Evolutionary conservation across 225 moss, liverwort and hornwort genomes (phyloP), one percentile per base, ranked within the genome.

Genomic region (Physcomitrium patens): DNA sequence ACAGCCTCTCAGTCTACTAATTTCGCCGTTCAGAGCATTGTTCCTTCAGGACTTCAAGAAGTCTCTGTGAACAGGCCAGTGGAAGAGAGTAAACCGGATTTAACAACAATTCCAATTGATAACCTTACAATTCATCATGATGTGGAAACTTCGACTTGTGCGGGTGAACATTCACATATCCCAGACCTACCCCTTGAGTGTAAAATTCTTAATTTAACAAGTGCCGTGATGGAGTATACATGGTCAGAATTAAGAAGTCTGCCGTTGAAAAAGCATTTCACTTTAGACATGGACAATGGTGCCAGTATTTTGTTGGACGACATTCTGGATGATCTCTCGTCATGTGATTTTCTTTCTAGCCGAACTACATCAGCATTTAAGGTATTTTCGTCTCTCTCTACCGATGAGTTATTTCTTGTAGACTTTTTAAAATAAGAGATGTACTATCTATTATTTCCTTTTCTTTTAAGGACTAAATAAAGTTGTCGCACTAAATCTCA

Each of bases 341-440:
- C 82, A 27, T 88, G 82, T 54, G 82, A 85, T 65, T 72, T 67
- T 68, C 67, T 88, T 9, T 88, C 80, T 11, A 83, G 78, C 80
- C 82, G 68, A 80, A 70, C 43, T 70, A 69, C 75, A 23, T 71
- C 78, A 76, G 72, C 72, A 80, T 60, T 49, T 17, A 76, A 74
- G 84, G 87, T 87, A 71, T 63, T 41, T 23, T 49, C 59, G 18
- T 67, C 41, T 44, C 47, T 49, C 68, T 37, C 67, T 50, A 59
- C 37, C 51, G 61, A 18, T 64, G 59, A 12, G 16, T 73, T 71
- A 48, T 7, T 50, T 14, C 17, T 55, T n/a, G 54, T 55, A 31
- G 53, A 15, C 37, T 53, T 37, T 8, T 55, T 1, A 4, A 8
- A 8, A 0, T 55, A 8, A 55, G 31, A 37, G 31, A 37, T 37